Conservation (phyloP, 495 filamentous ascomycete species). For the Hypoxylon intermedium region DNA sequence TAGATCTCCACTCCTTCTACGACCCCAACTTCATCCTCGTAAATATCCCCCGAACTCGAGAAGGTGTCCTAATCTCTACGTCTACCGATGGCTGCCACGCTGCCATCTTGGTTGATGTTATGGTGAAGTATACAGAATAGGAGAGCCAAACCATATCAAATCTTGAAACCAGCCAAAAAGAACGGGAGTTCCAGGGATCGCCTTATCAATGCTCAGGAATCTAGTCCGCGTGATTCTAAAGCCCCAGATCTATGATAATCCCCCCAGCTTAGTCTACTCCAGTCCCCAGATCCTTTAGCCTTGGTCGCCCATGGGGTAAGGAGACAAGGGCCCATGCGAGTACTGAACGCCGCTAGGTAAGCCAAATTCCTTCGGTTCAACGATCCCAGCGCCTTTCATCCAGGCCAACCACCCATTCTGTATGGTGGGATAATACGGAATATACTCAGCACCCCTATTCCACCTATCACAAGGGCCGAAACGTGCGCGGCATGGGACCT, state of each 20-base stretch:
- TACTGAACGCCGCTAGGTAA: not conserved
- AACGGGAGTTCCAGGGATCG: not conserved
- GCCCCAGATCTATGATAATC: conserved; percentile 23
- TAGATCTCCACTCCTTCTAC: conserved; percentile 31
- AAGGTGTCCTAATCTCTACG: conserved; percentile 1
- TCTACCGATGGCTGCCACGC: not conserved
- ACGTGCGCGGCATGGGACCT: not conserved
- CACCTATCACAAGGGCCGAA: conserved; percentile 29
- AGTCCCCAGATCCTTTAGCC: conserved; percentile 26
- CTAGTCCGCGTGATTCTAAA: not conserved
- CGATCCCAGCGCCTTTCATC: conserved; percentile 16
- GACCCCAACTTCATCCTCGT: conserved; percentile 26
- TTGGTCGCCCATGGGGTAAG: conserved; percentile 34
- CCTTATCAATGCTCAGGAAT: not conserved
- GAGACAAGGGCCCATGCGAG: conserved; percentile 7
- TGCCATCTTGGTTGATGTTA: not conserved
- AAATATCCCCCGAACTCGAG: conserved; percentile 11
- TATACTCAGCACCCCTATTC: conserved; percentile 21
- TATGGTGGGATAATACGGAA: conserved; percentile 41
- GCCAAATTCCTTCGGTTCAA: conserved; percentile 20
- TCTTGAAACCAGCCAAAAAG: not conserved
- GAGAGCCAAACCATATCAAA: not conserved
- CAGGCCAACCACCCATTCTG: conserved; percentile 18
- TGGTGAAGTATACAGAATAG: not conserved
- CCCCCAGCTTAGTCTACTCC: conserved; percentile 27